A percentile compares a stretch with the other conserved stretches of the same genome.
Evolutionary conservation across 2,329 filamentous ascomycete species (phyloP).

Genomic region (Gaeumannomyces sp.): DNA sequence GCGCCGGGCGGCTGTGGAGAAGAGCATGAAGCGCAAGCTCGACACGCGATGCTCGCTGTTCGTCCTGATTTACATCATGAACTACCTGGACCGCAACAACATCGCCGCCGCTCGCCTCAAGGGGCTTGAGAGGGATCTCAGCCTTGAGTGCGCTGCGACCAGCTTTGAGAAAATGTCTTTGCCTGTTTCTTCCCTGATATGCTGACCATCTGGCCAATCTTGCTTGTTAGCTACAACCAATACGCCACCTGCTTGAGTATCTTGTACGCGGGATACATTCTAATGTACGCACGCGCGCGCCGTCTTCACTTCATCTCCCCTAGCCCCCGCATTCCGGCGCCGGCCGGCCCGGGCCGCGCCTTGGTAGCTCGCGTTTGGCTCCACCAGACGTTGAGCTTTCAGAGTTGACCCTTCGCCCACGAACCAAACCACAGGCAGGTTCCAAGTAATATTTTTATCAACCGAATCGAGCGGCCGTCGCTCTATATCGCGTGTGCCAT

Average conservation of each 20-base stretch:
- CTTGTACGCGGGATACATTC: slow-evolving; percentile 40
- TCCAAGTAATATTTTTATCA: slow-evolving; percentile 44
- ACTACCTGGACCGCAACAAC: slow-evolving; percentile 25
- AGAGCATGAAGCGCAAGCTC: slow-evolving; percentile 53
- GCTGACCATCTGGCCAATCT: slow-evolving; percentile 17
- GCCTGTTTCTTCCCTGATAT: too few species aligned
- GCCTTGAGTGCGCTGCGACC: slow-evolving; percentile 23
- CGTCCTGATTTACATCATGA: slow-evolving; percentile 15
- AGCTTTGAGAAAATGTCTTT: slow-evolving; percentile 9
- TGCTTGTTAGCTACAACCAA: slow-evolving; percentile 1
- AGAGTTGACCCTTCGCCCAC: neutral
- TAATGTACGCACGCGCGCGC: neutral
- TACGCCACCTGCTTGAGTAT: slow-evolving; percentile 39
- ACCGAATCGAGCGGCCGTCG: slow-evolving; percentile 20
- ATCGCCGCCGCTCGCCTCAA: slow-evolving; percentile 37
- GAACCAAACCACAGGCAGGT: slow-evolving; percentile 20
- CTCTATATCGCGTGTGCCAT: slow-evolving; percentile 12
- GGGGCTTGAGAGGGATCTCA: slow-evolving; percentile 39
- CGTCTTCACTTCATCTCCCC: neutral
- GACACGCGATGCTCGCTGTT: slow-evolving; percentile 33
- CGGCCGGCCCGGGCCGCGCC: too few species aligned
- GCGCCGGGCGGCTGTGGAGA: slow-evolving; percentile 34
- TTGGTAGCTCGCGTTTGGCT: neutral
- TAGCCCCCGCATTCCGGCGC: too few species aligned
- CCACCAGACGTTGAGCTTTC: neutral